phyloP scores from a whole-genome alignment of 2,329 filamentous ascomycete genomes.

The Penicillium sp. region DNA sequence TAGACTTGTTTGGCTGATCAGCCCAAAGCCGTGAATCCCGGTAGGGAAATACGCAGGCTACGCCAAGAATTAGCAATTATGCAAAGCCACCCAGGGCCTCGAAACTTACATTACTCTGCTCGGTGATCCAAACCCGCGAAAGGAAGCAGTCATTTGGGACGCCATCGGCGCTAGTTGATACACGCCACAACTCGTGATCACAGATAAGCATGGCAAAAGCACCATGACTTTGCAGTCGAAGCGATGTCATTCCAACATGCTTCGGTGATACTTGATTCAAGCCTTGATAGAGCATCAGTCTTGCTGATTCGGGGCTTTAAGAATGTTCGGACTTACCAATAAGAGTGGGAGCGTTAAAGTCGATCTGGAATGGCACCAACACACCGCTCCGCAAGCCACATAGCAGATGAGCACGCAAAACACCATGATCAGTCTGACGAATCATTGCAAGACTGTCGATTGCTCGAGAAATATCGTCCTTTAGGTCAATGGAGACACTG shows the following conservation, averaged over 20 bases:
- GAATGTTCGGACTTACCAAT: slow-evolving; percentile 34
- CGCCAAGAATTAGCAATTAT: slow-evolving; percentile 22
- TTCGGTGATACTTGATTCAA: slow-evolving; percentile 39
- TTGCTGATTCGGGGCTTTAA: neutral
- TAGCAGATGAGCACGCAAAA: slow-evolving; percentile 39
- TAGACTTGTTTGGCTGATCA: slow-evolving; percentile 38
- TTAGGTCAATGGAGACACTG: slow-evolving; percentile 29
- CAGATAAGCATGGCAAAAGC: slow-evolving; percentile 44
- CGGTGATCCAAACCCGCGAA: slow-evolving; percentile 49
- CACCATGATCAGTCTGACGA: slow-evolving; percentile 22
- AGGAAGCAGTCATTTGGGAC: slow-evolving; percentile 37
- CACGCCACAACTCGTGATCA: slow-evolving; percentile 47
- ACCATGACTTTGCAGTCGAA: slow-evolving; percentile 42
- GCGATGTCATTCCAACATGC: slow-evolving; percentile 46
- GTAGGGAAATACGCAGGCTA: slow-evolving; percentile 49
- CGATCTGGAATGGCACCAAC: slow-evolving; percentile 47
- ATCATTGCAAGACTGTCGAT: slow-evolving; percentile 45
- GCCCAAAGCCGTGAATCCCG: slow-evolving; percentile 43
- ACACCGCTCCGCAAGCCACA: slow-evolving; percentile 56
- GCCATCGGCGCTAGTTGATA: slow-evolving; percentile 37
- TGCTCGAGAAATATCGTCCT: slow-evolving; percentile 41
- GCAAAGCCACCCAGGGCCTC: neutral
- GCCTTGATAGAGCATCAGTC: slow-evolving; percentile 28
- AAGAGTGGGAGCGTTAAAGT: slow-evolving; percentile 25
- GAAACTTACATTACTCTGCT: slow-evolving; percentile 49